Conservation (phyloP, 2,329 filamentous ascomycete species). For the Curvularia verruculosa region DNA sequence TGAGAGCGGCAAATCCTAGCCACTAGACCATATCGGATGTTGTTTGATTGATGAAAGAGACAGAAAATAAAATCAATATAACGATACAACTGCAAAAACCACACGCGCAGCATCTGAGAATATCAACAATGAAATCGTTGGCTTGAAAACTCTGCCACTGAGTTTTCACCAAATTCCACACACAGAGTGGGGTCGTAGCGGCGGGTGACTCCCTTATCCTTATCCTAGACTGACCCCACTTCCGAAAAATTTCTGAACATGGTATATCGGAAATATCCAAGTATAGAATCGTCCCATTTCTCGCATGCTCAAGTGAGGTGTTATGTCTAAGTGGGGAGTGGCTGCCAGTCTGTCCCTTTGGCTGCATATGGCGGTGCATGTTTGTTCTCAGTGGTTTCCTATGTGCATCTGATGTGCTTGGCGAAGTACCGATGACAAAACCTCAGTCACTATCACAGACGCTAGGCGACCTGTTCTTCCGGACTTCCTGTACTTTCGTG, state of each 20-base stretch:
- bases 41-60: not conserved
- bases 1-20: conserved; percentile 24
- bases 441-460: not conserved
- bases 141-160: too few species aligned
- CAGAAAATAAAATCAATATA: too few species aligned
- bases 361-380: not conserved
- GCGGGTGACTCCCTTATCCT: not conserved
- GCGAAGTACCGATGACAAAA: not conserved
- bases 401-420: not conserved
- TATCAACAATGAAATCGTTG: too few species aligned
- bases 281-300: not conserved
- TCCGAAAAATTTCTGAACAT: not conserved
- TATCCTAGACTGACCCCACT: not conserved
- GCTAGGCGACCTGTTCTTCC: not conserved
- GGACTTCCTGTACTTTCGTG: not conserved
- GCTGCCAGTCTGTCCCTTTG: not conserved
- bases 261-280: not conserved
- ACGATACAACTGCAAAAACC: too few species aligned
- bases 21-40: conserved; percentile 21
- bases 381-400: not conserved
- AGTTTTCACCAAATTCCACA: not conserved
- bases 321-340: not conserved
- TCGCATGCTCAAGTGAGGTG: not conserved
- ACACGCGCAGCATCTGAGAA: too few species aligned
- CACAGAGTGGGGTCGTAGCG: not conserved